Evolutionary conservation across 805 yeast species (phyloP).

Genomic region (Cyberlindnera xishuangbannaensis): DNA sequence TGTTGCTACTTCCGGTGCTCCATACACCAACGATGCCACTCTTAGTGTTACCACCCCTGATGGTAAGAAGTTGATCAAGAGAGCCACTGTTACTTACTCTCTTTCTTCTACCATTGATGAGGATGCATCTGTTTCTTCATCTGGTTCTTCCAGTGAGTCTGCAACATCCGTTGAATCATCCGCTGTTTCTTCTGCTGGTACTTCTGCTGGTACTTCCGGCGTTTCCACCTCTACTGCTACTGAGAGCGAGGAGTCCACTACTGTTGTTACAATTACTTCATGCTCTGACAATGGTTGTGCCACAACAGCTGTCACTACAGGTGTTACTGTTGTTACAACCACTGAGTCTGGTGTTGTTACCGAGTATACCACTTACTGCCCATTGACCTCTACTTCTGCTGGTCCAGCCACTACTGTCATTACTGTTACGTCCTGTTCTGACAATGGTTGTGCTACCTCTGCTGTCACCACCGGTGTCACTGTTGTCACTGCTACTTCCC

Average conservation of each 20-base stretch:
- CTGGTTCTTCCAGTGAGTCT: slow-evolving; percentile 8
- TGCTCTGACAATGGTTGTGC: slow-evolving; percentile 10
- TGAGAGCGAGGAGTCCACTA: slow-evolving; percentile 10
- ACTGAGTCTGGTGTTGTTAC: slow-evolving; percentile 28
- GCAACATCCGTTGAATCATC: too few relatives aligned
- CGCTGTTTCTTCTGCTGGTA: too few relatives aligned
- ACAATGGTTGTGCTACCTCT: slow-evolving; percentile 22
- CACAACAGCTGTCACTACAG: slow-evolving; percentile 10
- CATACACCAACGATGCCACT: slow-evolving; percentile 15
- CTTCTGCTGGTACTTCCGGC: slow-evolving; percentile 10
- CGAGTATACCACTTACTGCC: slow-evolving; percentile 27
- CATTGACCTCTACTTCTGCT: slow-evolving; percentile 7
- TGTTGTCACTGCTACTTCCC: slow-evolving; percentile 1
- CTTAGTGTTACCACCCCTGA: slow-evolving; percentile 18
- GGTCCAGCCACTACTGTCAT: slow-evolving; percentile 5
- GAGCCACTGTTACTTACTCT: slow-evolving; percentile 10
- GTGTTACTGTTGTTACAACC: slow-evolving; percentile 13
- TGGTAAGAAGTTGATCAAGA: slow-evolving; percentile 16
- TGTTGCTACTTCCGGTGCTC: slow-evolving; percentile 18
- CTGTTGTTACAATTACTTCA: slow-evolving; percentile 11
- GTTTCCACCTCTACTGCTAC: slow-evolving; percentile 11
- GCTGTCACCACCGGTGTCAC: slow-evolving; percentile 9
- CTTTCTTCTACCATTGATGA: slow-evolving; percentile 8
- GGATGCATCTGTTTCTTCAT: slow-evolving; percentile 9
- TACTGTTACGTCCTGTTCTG: slow-evolving; percentile 7